phyloP scores from a whole-genome alignment of 2,329 filamentous ascomycete species.

The Penicillium sp. region DNA sequence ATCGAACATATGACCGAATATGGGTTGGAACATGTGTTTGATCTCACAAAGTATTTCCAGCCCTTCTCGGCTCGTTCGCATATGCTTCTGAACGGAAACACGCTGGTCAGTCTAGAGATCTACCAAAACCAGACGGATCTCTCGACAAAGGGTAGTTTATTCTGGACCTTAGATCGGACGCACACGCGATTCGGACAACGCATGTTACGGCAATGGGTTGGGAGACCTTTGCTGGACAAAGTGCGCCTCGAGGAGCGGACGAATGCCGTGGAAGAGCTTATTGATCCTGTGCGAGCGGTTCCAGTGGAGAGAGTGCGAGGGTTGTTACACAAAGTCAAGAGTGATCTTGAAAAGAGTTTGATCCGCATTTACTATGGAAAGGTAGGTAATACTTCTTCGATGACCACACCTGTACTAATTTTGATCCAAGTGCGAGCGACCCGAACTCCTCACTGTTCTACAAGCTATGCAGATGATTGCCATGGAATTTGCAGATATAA shows the following conservation, averaged over 20 bases:
- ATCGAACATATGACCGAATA: constrained; percentile 91
- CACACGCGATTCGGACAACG: constrained; percentile 85
- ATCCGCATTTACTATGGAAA: constrained; percentile 98
- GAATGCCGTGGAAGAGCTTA: constrained; percentile 81
- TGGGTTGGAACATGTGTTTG: constrained; percentile 90
- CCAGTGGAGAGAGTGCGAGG: constrained; percentile 72
- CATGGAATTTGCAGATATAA: constrained; percentile 70
- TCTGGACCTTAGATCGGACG: constrained; percentile 94
- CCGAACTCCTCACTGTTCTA: constrained; percentile 80
- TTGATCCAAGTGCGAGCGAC: constrained; percentile 65
- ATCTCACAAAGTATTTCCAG: constrained; percentile 94
- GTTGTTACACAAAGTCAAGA: constrained; percentile 69
- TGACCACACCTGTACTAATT: constrained; percentile 17
- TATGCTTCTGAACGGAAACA: constrained; percentile 95
- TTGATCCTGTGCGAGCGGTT: constrained; percentile 63
- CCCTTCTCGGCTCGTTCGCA: constrained; percentile 91
- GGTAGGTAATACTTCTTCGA: constrained; percentile 26
- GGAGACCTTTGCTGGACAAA: constrained; percentile 79
- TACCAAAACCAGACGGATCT: constrained; percentile 94
- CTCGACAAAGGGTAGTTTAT: constrained; percentile 79
- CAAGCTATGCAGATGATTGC: constrained; percentile 83
- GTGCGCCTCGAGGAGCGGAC: constrained; percentile 73
- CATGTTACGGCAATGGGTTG: constrained; percentile 90
- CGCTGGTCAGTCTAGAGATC: constrained; percentile 87
- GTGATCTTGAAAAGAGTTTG: constrained; percentile 86